These are phyloP conservation scores for Marchantia paleacea DNA, from an alignment of 225 moss, liverwort and hornwort species.

Conservation along the genomic window DNA sequence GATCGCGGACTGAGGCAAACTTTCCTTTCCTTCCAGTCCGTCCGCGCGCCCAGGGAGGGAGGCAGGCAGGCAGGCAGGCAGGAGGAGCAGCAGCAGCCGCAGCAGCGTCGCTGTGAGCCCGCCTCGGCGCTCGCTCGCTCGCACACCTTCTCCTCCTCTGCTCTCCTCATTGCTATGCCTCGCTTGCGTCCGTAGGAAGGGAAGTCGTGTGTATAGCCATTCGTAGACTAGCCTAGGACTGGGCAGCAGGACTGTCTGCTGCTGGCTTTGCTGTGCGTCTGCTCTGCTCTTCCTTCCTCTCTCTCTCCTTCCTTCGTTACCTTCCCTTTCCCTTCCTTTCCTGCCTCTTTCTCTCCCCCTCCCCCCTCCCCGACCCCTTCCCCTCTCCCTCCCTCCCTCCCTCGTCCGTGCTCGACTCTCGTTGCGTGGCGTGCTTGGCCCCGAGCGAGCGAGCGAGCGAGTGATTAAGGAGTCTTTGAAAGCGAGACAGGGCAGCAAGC, in stretches of 20 bases:
- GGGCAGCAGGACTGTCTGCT: constrained; percentile 10
- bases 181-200: constrained; percentile 18
- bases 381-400: constrained; percentile 4
- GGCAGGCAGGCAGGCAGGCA: background rate
- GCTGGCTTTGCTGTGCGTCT: constrained; percentile 15
- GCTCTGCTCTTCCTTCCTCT: background rate
- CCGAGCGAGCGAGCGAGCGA: constrained; percentile 9
- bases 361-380: background rate
- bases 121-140: no score
- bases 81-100: background rate
- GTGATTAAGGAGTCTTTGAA: background rate
- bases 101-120: background rate
- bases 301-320: background rate
- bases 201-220: constrained; percentile 18
- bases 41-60: background rate
- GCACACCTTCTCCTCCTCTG: background rate
- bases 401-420: constrained; percentile 4
- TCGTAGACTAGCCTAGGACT: constrained; percentile 22
- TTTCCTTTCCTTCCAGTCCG: constrained; percentile 8
- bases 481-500: constrained; percentile 8
- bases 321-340: background rate
- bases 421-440: background rate
- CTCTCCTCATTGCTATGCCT: background rate
- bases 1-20: constrained; percentile 3
- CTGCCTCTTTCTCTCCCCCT: background rate